These are phyloP conservation scores for Dalbergia cultrata DNA, from an alignment of 306 rosid genomes.

Conservation along the genomic window DNA sequence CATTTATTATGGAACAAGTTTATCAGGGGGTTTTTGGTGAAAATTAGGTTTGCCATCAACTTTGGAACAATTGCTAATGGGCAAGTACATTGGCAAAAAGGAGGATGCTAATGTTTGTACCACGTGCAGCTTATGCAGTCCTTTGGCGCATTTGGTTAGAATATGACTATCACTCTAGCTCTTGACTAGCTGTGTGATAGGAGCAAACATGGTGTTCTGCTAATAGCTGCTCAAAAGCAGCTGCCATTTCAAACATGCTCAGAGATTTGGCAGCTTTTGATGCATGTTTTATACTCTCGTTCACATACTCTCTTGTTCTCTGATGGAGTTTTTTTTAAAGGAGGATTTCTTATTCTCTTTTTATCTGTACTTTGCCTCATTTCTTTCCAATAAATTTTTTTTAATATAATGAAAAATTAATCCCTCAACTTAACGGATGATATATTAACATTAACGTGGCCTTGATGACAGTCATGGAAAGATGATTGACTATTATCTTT, in stretches of 20 bases:
- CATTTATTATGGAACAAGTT: not conserved
- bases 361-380: not conserved
- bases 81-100: slow-evolving; percentile 25
- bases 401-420: slow-evolving; percentile 11
- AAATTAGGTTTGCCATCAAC: slow-evolving; percentile 9
- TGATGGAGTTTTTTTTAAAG: not conserved
- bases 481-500: not conserved
- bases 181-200: slow-evolving; percentile 6
- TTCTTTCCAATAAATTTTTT: slow-evolving; percentile 17
- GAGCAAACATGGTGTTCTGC: slow-evolving; percentile 26
- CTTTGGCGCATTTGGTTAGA: slow-evolving; percentile 11
- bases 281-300: slow-evolving; percentile 22
- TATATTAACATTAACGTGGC: slow-evolving; percentile 16
- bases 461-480: slow-evolving; percentile 25
- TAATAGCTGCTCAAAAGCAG: slow-evolving; percentile 1
- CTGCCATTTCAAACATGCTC: slow-evolving; percentile 10
- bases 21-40: slow-evolving; percentile 18
- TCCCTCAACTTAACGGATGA: slow-evolving; percentile 12
- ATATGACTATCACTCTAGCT: slow-evolving; percentile 24
- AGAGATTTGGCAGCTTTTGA: slow-evolving; percentile 24
- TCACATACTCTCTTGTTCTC: slow-evolving; percentile 22
- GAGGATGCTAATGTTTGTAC: not conserved
- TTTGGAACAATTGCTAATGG: slow-evolving; percentile 32
- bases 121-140: slow-evolving; percentile 10
- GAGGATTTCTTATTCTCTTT: slow-evolving; percentile 2